These are phyloP conservation scores for Craterostigma plantagineum DNA, from an alignment of 257 asterid species.

Conservation along the genomic window DNA sequence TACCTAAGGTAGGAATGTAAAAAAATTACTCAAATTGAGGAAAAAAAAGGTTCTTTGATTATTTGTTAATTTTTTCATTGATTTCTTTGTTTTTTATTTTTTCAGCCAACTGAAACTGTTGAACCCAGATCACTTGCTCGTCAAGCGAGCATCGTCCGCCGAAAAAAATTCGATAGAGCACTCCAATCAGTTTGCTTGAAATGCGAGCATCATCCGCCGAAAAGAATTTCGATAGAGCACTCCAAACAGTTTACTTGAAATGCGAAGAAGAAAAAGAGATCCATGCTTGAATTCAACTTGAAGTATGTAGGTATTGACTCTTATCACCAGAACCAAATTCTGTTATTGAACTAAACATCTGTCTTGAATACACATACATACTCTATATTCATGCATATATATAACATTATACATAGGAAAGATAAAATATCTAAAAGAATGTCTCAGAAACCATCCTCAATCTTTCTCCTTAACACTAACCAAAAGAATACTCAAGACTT, in stretches of 20 bases:
- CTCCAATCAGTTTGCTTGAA: no score
- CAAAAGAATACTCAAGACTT: slow-evolving; percentile 5
- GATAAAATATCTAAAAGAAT: slow-evolving; percentile 16
- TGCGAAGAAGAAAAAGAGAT: no score
- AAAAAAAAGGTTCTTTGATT: background rate
- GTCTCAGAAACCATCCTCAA: slow-evolving; percentile 8
- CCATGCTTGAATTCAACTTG: no score
- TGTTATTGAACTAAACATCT: slow-evolving; percentile 13
- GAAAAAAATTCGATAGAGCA: no score
- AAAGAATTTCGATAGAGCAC: slow-evolving; percentile 66
- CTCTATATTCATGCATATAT: no score
- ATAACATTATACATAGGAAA: no score
- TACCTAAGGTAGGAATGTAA: slow-evolving; percentile 51
- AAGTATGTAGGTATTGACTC: no score
- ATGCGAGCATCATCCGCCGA: no score
- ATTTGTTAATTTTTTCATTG: background rate
- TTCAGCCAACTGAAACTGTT: slow-evolving; percentile 53
- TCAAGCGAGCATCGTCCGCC: slow-evolving; percentile 44
- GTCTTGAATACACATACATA: slow-evolving; percentile 9
- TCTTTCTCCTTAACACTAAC: slow-evolving; percentile 13
- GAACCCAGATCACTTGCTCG: slow-evolving; percentile 66
- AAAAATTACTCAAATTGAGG: no score
- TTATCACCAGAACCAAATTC: background rate
- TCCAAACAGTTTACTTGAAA: no score
- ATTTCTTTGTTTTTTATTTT: slow-evolving; percentile 1